A percentile compares a stretch with the other conserved stretches of the same genome.
phyloP scores from a whole-genome alignment of 169 alveolate species.

The Besnoitia besnoiti region DNA sequence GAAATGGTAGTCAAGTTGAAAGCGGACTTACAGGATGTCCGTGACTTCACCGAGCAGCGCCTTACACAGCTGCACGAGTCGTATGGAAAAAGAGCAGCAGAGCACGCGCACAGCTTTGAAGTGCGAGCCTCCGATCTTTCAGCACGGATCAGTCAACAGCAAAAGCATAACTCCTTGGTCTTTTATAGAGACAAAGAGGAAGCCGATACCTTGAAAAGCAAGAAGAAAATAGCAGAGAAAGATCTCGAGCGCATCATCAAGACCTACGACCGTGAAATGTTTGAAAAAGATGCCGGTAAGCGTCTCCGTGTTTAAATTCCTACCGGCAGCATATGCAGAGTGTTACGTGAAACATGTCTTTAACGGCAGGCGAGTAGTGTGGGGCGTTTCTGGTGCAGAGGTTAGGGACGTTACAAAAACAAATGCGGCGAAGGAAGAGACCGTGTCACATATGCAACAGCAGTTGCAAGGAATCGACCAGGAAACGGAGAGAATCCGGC shows the following conservation, averaged over 20 bases:
- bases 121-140: slow-evolving; percentile 30
- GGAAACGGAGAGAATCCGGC: slow-evolving; percentile 48
- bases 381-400: slow-evolving; percentile 27
- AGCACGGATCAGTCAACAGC: slow-evolving; percentile 48
- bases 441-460: background rate
- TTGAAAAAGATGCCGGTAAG: slow-evolving; percentile 49
- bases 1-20: slow-evolving; percentile 63
- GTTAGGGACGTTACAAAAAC: slow-evolving; percentile 1
- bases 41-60: slow-evolving; percentile 51
- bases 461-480: slow-evolving; percentile 44
- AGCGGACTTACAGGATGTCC: slow-evolving; percentile 65
- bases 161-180: slow-evolving; percentile 35
- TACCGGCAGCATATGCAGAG: background rate
- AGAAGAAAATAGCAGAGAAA: slow-evolving; percentile 47
- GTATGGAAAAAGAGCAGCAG: slow-evolving; percentile 44
- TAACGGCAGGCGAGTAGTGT: background rate
- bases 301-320: background rate
- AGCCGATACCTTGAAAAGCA: slow-evolving; percentile 41
- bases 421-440: slow-evolving; percentile 38
- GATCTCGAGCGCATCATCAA: slow-evolving; percentile 53
- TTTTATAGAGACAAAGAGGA: slow-evolving; percentile 53
- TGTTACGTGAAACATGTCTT: background rate
- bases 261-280: slow-evolving; percentile 47
- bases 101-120: slow-evolving; percentile 49
- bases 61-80: slow-evolving; percentile 55